Conservation (phyloP, 2,329 filamentous ascomycete genomes). For the Hymenoscyphus albidus region DNA sequence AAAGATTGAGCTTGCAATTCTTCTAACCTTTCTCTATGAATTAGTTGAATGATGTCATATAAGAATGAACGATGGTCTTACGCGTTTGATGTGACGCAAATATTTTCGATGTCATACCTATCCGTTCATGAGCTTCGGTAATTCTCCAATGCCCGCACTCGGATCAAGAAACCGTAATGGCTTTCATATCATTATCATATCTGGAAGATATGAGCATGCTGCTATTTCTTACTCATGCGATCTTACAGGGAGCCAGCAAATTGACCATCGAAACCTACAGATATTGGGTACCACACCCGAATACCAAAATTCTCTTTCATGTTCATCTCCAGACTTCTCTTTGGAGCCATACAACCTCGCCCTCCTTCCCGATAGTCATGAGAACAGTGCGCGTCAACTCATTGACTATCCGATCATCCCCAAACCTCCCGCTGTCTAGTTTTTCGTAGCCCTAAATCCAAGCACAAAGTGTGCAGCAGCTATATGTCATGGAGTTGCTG, state of each 20-base stretch:
- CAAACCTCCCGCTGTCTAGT: slow-evolving; percentile 43
- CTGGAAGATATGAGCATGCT: not conserved
- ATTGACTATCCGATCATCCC: slow-evolving; percentile 47
- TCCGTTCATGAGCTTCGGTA: too few relatives aligned
- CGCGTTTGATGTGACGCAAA: too few relatives aligned
- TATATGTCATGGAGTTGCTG: slow-evolving; percentile 52
- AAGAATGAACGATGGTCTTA: too few relatives aligned
- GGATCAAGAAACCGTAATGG: not conserved
- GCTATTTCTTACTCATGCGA: not conserved
- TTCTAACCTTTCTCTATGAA: too few relatives aligned
- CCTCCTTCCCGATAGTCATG: slow-evolving; percentile 50
- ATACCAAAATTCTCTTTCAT: slow-evolving; percentile 43
- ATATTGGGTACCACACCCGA: slow-evolving; percentile 42
- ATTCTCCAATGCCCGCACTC: not conserved
- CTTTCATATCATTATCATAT: not conserved
- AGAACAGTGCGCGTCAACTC: slow-evolving; percentile 48
- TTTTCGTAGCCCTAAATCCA: slow-evolving; percentile 45
- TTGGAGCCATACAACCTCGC: slow-evolving; percentile 46
- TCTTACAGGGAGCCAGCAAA: slow-evolving; percentile 42
- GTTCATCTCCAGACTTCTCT: slow-evolving; percentile 43
- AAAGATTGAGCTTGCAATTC: too few relatives aligned
- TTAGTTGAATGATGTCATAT: too few relatives aligned
- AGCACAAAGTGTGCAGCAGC: slow-evolving; percentile 44
- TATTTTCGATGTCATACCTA: too few relatives aligned
- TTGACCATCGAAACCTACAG: slow-evolving; percentile 41